phyloP scores from a whole-genome alignment of 2,329 filamentous ascomycete species.

The Fusarium chaquense region DNA sequence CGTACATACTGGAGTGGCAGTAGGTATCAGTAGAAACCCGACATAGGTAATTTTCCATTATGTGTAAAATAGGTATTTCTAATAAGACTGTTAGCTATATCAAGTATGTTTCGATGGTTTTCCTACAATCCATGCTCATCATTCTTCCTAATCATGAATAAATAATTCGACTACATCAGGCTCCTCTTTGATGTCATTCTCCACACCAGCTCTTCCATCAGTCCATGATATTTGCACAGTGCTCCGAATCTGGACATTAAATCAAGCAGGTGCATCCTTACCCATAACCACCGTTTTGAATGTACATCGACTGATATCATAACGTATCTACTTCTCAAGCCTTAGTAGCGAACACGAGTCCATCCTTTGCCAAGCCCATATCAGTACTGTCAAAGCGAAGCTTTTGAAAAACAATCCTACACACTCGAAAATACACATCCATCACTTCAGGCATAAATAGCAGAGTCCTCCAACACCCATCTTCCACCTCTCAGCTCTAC shows the following conservation, averaged over 20 bases:
- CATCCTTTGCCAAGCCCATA: not conserved
- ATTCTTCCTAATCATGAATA: not conserved
- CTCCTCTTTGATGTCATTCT: slow-evolving; percentile 21
- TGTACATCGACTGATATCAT: not conserved
- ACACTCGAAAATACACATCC: slow-evolving; percentile 16
- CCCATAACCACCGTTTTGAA: not conserved
- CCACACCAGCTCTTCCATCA: slow-evolving; percentile 7
- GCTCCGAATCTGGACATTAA: not conserved
- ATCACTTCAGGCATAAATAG: slow-evolving; percentile 1
- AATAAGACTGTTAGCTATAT: fast-evolving
- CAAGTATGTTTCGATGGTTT: fast-evolving
- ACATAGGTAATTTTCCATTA: not conserved
- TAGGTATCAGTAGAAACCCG: not conserved
- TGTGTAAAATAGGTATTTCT: not conserved
- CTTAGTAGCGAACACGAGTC: not conserved
- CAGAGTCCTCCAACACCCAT: not conserved
- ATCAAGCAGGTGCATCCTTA: not conserved
- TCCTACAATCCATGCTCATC: not conserved
- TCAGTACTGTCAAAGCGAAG: not conserved
- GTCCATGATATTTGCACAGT: not conserved
- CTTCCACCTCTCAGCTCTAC: not conserved
- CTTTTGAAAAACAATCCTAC: slow-evolving; percentile 15
- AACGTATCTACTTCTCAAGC: not conserved
- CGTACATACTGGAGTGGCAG: not conserved
- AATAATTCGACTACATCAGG: not conserved